These are phyloP conservation scores for Mimosa bimucronata DNA, from an alignment of 306 rosid species.

Conservation along the genomic window DNA sequence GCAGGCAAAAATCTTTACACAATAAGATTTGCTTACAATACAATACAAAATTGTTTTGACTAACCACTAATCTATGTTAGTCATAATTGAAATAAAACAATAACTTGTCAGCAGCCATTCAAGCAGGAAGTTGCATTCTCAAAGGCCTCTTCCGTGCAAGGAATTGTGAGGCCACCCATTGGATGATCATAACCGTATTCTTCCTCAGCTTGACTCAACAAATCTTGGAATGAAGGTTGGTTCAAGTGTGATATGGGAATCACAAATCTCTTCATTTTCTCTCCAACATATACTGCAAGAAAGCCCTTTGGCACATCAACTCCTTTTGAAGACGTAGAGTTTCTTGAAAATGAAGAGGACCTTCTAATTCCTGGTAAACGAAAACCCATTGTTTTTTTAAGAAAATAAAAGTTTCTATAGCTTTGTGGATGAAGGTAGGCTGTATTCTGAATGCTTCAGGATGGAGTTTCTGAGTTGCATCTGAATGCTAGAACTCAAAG, in stretches of 20 bases:
- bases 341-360: slow-evolving; percentile 14
- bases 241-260: slow-evolving; percentile 51
- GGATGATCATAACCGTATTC: slow-evolving; percentile 59
- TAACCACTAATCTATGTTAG: slow-evolving; percentile 27
- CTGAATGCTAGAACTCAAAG: neutral
- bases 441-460: slow-evolving; percentile 18
- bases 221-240: slow-evolving; percentile 48
- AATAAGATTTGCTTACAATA: neutral
- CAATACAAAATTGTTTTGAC: slow-evolving; percentile 29
- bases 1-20: neutral
- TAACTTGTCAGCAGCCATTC: neutral
- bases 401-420: neutral
- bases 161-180: slow-evolving; percentile 59
- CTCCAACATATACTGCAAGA: slow-evolving; percentile 52
- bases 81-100: neutral
- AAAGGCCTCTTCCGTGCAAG: slow-evolving; percentile 41
- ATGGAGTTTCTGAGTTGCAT: neutral
- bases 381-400: slow-evolving; percentile 33
- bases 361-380: slow-evolving; percentile 34
- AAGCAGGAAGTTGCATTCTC: neutral
- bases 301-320: slow-evolving; percentile 49
- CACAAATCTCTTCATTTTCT: slow-evolving; percentile 47
- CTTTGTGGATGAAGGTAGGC: neutral
- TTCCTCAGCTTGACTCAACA: slow-evolving; percentile 47
- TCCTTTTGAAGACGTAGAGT: slow-evolving; percentile 30